A percentile compares a stretch with the other conserved stretches of the same genome.
Conservation (phyloP, 2,329 filamentous ascomycete genomes). For the Penicillium sp. region DNA sequence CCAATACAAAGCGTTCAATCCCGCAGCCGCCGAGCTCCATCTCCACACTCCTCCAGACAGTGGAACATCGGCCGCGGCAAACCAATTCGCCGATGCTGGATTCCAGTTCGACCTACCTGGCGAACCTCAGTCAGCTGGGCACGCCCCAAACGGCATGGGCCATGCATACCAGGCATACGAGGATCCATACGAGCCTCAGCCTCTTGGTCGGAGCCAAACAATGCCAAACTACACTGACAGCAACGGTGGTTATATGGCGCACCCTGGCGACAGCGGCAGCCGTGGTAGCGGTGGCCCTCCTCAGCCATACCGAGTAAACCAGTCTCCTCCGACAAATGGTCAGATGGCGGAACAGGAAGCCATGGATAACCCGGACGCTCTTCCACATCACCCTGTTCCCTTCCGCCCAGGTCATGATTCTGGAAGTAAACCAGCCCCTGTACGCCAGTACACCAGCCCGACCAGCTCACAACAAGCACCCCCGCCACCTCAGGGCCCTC, state of each 20-base stretch:
- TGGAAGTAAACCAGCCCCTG: conserved; percentile 54
- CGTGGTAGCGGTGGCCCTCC: conserved; percentile 29
- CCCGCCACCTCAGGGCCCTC: conserved; percentile 31
- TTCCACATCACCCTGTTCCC: conserved; percentile 61
- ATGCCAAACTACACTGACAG: conserved; percentile 19
- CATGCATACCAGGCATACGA: conserved; percentile 31
- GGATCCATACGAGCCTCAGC: conserved; percentile 24
- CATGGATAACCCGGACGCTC: conserved; percentile 56
- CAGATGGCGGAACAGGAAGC: conserved; percentile 23
- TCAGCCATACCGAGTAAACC: conserved; percentile 28
- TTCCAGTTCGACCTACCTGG: conserved; percentile 75
- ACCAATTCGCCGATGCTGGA: conserved; percentile 54
- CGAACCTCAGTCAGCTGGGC: conserved; percentile 23
- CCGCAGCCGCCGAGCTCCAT: conserved; percentile 33
- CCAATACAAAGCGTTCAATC: conserved; percentile 45
- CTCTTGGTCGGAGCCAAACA: conserved; percentile 18
- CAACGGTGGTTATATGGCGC: conserved; percentile 15
- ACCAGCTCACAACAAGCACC: conserved; percentile 38
- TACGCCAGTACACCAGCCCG: conserved; percentile 56
- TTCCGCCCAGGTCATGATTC: conserved; percentile 58
- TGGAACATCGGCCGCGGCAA: conserved; percentile 28
- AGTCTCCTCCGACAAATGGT: conserved; percentile 27
- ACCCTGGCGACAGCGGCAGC: conserved; percentile 16
- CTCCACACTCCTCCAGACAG: conserved; percentile 56
- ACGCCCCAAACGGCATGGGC: conserved; percentile 24